Conservation (phyloP, 495 filamentous ascomycete genomes). For the Penicillium waksmanii region DNA sequence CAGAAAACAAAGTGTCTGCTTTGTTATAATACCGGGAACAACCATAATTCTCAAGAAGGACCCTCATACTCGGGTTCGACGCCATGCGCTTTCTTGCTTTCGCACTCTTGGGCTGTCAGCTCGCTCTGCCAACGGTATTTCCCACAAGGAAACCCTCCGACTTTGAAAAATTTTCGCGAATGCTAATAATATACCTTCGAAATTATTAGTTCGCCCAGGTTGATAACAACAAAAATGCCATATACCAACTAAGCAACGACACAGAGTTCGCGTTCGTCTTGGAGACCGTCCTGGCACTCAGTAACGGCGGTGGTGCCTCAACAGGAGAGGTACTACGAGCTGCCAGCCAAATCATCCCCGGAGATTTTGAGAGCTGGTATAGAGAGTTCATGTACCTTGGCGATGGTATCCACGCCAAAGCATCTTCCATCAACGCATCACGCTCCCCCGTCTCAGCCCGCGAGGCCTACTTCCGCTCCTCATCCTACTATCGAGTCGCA, state of each 20-base stretch:
- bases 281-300: neutral
- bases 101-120: neutral
- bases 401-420: conserved; percentile 1
- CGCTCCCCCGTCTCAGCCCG: conserved; percentile 34
- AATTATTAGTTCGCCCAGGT: neutral
- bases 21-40: neutral
- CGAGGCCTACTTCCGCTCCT: conserved; percentile 36
- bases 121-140: neutral
- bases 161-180: neutral
- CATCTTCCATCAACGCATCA: neutral
- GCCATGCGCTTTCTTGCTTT: neutral
- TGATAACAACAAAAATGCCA: neutral
- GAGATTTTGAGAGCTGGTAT: neutral
- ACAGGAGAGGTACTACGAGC: neutral
- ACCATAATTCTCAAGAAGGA: too few relatives aligned
- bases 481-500: conserved; percentile 48
- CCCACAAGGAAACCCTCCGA: neutral
- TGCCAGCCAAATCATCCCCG: neutral
- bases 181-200: neutral
- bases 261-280: neutral
- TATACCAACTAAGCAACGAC: neutral
- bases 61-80: neutral
- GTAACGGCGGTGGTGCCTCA: neutral
- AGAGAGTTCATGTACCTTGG: conserved; percentile 1
- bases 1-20: neutral